Conservation (phyloP, 371 early-diverging fungal genomes). For the Catenaria anguillulae region DNA sequence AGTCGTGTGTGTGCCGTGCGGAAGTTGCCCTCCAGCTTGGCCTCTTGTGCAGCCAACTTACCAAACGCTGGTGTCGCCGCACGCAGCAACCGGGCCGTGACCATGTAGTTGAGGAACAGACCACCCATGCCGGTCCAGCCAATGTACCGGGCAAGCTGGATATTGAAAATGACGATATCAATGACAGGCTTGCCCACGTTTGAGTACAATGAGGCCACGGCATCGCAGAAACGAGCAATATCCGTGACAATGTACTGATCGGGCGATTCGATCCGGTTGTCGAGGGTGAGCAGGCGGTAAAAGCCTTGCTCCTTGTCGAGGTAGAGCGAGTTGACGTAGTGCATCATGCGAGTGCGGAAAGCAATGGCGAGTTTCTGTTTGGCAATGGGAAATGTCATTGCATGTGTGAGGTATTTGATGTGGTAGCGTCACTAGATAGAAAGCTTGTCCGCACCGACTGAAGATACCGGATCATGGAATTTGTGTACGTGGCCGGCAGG, state of each 20-base stretch:
- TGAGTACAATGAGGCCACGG: conserved; percentile 44
- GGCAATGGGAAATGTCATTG: neutral
- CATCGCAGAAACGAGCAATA: conserved; percentile 66
- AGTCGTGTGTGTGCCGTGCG: conserved; percentile 66
- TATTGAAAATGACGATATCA: conserved; percentile 71
- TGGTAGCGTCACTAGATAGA: neutral
- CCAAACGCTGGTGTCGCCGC: conserved; percentile 72
- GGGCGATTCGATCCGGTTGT: conserved; percentile 65
- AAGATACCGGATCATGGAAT: conserved; percentile 62
- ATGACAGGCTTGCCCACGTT: conserved; percentile 72
- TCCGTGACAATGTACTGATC: conserved; percentile 78
- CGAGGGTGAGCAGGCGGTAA: conserved; percentile 68
- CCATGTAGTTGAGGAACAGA: conserved; percentile 47
- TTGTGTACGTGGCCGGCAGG: conserved; percentile 92
- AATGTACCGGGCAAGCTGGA: conserved; percentile 58
- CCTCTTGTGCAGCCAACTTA: conserved; percentile 59
- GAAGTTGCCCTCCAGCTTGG: conserved; percentile 73
- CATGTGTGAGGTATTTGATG: neutral
- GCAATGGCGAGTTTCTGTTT: conserved; percentile 75
- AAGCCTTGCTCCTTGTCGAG: conserved; percentile 49
- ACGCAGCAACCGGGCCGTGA: conserved; percentile 52
- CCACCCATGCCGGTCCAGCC: conserved; percentile 50
- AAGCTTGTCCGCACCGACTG: neutral
- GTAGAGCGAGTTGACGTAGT: conserved; percentile 57
- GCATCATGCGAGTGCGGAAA: conserved; percentile 66